These are phyloP conservation scores for Teratosphaeria zuluensis DNA, from an alignment of 2,329 filamentous ascomycete species.

Conservation along the genomic window DNA sequence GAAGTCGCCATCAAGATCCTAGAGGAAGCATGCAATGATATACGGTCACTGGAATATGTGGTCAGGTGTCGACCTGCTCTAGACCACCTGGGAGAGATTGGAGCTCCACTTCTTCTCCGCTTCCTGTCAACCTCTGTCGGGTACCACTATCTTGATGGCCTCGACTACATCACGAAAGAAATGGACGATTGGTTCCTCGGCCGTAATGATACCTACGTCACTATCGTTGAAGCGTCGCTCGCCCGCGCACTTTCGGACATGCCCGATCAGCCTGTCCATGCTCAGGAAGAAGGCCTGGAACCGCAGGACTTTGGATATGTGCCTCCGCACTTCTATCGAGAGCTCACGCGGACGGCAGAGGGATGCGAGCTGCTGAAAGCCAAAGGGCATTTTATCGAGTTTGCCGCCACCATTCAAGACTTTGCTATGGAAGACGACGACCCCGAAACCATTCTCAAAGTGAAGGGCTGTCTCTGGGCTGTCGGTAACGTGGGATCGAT, in stretches of 20 bases:
- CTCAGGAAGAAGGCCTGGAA: constrained; percentile 35
- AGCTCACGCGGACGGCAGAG: constrained; percentile 84
- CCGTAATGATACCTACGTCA: constrained; percentile 91
- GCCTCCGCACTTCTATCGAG: constrained; percentile 95
- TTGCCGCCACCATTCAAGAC: constrained; percentile 78
- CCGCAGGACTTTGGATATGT: constrained; percentile 50
- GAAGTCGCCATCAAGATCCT: constrained; percentile 93
- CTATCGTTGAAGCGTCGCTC: constrained; percentile 88
- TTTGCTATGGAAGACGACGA: constrained; percentile 80
- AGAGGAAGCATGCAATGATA: constrained; percentile 93
- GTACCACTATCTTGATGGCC: constrained; percentile 90
- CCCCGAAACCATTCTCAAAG: constrained; percentile 74
- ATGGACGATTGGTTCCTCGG: constrained; percentile 99
- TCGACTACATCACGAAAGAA: constrained; percentile 98
- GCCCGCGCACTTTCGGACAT: constrained; percentile 66
- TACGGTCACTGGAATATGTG: constrained; percentile 84
- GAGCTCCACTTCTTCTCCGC: constrained; percentile 79
- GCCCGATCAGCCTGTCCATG: constrained; percentile 40
- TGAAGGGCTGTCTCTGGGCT: constrained; percentile 95
- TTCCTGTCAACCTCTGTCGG: constrained; percentile 94
- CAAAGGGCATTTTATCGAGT: constrained; percentile 95
- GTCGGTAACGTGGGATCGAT: constrained; percentile 97
- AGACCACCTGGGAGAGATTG: constrained; percentile 93
- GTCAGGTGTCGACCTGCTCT: constrained; percentile 91
- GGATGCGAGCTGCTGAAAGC: constrained; percentile 82